phyloP scores from a whole-genome alignment of 192 early-diverging fungal species.

The Phycomyces blakesleeanus region DNA sequence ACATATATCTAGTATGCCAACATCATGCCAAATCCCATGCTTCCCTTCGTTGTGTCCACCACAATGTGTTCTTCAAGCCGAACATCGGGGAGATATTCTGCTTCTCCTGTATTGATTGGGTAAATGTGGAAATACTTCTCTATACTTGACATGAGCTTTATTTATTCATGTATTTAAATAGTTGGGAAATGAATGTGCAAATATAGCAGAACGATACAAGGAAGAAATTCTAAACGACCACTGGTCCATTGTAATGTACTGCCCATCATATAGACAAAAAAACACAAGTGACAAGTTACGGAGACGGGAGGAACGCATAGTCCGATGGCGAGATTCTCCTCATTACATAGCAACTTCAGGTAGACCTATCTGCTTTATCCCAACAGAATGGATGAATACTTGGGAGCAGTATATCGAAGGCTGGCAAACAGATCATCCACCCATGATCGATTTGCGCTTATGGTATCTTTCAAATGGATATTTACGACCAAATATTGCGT shows the following conservation, averaged over 20 bases:
- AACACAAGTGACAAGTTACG: not conserved
- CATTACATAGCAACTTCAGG: conserved; percentile 6
- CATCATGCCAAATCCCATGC: conserved; percentile 18
- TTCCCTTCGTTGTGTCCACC: not conserved
- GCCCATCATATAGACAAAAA: too few species aligned
- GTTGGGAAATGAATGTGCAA: conserved; percentile 9
- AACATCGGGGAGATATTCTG: conserved; percentile 19
- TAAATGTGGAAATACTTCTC: too few species aligned
- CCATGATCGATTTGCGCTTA: too few species aligned
- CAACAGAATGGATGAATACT: conserved; percentile 13
- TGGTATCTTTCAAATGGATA: too few species aligned
- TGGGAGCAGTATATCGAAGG: conserved; percentile 28
- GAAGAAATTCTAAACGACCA: not conserved
- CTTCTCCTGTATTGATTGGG: conserved; percentile 21
- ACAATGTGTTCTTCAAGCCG: conserved; percentile 21
- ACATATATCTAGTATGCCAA: conserved; percentile 18
- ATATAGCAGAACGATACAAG: conserved; percentile 16
- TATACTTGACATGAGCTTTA: too few species aligned
- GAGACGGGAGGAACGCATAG: conserved; percentile 2
- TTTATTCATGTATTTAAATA: too few species aligned
- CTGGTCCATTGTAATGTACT: not conserved
- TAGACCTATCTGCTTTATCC: conserved; percentile 1
- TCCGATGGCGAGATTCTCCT: conserved; percentile 17
- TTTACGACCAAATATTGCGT: too few species aligned
- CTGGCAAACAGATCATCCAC: conserved; percentile 4